Percentiles rank a stretch among this genome's conserved stretches.
Evolutionary conservation across 208 protist genomes (phyloP).

Genomic region (Leishmania gerbilli): DNA sequence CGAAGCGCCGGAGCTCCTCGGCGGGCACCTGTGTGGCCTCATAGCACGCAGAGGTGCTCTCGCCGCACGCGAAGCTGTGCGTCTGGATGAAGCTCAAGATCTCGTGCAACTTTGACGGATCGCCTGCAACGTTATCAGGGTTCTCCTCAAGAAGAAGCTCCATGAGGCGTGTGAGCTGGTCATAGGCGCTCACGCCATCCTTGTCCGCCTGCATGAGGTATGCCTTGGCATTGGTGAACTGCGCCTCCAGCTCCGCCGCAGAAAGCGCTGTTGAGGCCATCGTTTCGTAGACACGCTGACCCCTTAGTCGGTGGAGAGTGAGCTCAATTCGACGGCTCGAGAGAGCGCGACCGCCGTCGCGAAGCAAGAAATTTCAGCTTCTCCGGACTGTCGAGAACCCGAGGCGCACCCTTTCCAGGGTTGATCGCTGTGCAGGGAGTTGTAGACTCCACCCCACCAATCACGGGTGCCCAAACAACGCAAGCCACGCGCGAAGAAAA

Average conservation of each 20-base stretch:
- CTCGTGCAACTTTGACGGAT: constrained; percentile 77
- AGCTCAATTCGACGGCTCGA: constrained; percentile 1
- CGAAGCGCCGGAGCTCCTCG: constrained; percentile 67
- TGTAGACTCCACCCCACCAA: background rate
- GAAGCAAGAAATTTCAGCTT: background rate
- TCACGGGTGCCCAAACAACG: background rate
- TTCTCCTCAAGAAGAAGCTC: constrained; percentile 81
- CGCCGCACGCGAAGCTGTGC: constrained; percentile 78
- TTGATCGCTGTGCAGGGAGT: background rate
- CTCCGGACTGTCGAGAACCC: background rate
- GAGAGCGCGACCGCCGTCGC: background rate
- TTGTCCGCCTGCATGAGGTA: constrained; percentile 89
- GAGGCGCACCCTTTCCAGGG: background rate
- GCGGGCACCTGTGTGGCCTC: constrained; percentile 62
- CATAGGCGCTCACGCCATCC: constrained; percentile 91
- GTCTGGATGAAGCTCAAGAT: constrained; percentile 79
- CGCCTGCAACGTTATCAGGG: constrained; percentile 62
- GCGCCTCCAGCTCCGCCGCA: constrained; percentile 45
- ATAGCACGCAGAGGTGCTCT: constrained; percentile 70
- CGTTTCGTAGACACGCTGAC: background rate
- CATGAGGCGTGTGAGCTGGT: constrained; percentile 90
- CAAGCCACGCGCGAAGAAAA: background rate
- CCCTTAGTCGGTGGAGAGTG: background rate
- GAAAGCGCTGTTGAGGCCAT: constrained; percentile 35
- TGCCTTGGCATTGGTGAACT: constrained; percentile 86